phyloP scores from a whole-genome alignment of 2,329 filamentous ascomycete genomes.

The Mycocentrospora acerina region DNA sequence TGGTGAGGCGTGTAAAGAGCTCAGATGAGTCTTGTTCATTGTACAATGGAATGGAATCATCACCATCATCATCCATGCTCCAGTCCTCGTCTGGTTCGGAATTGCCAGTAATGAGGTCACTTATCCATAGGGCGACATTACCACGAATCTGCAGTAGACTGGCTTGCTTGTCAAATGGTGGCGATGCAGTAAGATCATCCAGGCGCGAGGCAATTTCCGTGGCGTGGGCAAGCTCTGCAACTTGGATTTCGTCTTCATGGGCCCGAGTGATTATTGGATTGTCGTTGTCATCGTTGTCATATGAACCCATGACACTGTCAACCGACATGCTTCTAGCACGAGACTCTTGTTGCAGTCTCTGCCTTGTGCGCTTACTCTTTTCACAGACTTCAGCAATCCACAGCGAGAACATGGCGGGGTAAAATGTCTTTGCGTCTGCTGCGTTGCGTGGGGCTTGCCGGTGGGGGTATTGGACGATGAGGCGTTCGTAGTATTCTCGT shows the following conservation, averaged over 20 bases:
- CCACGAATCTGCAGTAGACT: slow-evolving; percentile 70
- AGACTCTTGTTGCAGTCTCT: slow-evolving; percentile 7
- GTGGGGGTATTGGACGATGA: slow-evolving; percentile 70
- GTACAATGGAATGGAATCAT: too few relatives aligned
- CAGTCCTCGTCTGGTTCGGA: slow-evolving; percentile 15
- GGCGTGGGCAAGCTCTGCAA: slow-evolving; percentile 60
- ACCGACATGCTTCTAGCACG: slow-evolving; percentile 15
- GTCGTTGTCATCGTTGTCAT: slow-evolving; percentile 12
- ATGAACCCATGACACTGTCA: slow-evolving; percentile 3
- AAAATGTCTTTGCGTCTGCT: slow-evolving; percentile 73
- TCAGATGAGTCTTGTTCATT: slow-evolving; percentile 6
- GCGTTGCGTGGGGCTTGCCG: slow-evolving; percentile 64
- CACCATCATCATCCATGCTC: slow-evolving; percentile 10
- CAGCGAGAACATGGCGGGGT: slow-evolving; percentile 75
- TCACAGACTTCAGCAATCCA: slow-evolving; percentile 76
- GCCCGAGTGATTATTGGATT: slow-evolving; percentile 6
- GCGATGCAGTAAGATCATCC: slow-evolving; percentile 68
- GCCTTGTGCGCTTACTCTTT: slow-evolving; percentile 53
- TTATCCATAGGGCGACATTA: slow-evolving; percentile 74
- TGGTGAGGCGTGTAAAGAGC: slow-evolving; percentile 12
- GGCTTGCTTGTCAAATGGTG: slow-evolving; percentile 68
- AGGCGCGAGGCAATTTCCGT: slow-evolving; percentile 66
- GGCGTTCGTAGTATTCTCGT: slow-evolving; percentile 71
- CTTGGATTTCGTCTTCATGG: slow-evolving; percentile 43
- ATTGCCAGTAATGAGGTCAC: slow-evolving; percentile 60